Evolutionary conservation across 352 stramenopile genomes (phyloP), one percentile per base, ranked within the genome.

Genomic region (Phytophthora tentaculata): DNA sequence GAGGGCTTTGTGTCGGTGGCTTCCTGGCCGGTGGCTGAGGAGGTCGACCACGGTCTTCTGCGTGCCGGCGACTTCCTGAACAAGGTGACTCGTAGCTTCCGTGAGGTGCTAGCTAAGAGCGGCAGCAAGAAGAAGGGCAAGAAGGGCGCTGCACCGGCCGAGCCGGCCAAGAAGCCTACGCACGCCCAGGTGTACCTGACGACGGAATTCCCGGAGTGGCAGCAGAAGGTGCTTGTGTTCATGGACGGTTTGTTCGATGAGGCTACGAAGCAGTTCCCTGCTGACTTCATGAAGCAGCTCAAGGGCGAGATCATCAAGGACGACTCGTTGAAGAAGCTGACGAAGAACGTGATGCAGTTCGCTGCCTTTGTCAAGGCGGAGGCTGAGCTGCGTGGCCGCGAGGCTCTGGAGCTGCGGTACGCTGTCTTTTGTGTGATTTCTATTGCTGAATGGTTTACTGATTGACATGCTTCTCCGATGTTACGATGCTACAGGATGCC

Each of bases 321-420:
- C 67, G 84, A 93, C 55, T 86, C 91, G 32, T 62, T 97, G 50
- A 96, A 95, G 83, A 93, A 89, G 74, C 71, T 96, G 14, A 96
- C 86, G 14, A 99, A 98, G 86, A 94, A 97, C 64, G 86, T 97
- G 26, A 99, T 99, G 97, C 97, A 99, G 73, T 98, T 99, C 67
- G 96, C 90, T 62, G 91, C 93, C 23, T 99, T 99, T 49, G 88
- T 98, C 66, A 98, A 98, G 81, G 86, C 84, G 23, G 96, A 99
- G 71, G 92, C 90, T 23, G 79, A 92, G 53, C 83, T 98, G 61
- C 91, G 97, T 61, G 97, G 97, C 56, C 76, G 87, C 48, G 91
- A 98, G 59, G 96, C 94, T 35, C 83, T 99, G 57, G 96, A 99
- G 66, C 83, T 97, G 44, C 88, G 90, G 77, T 93, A 81, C 56